Conservation (phyloP, 2,329 filamentous ascomycete genomes). For the Pestalotiopsis sp. region DNA sequence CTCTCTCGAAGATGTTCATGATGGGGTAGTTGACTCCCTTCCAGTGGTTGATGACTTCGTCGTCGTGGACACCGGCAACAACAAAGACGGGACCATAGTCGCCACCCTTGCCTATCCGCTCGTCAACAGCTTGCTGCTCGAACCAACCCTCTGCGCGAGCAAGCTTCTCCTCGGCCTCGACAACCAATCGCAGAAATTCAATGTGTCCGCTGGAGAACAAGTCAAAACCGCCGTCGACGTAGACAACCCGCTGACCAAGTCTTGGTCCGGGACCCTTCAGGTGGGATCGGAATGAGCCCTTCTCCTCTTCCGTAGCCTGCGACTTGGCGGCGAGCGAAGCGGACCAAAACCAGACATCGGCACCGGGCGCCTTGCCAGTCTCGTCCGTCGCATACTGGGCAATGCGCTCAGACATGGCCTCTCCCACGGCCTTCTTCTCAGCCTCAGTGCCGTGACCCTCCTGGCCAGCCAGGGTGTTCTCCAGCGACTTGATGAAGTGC, state of each 20-base stretch:
- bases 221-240: slow-evolving; percentile 96
- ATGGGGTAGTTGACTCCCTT: slow-evolving; percentile 99
- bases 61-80: slow-evolving; percentile 92
- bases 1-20: slow-evolving; percentile 98
- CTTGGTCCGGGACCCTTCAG: slow-evolving; percentile 72
- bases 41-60: slow-evolving; percentile 93
- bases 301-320: slow-evolving; percentile 54
- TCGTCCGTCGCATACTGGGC: slow-evolving; percentile 86
- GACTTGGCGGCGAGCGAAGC: slow-evolving; percentile 52
- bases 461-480: slow-evolving; percentile 66
- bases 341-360: slow-evolving; percentile 84
- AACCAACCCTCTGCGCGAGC: slow-evolving; percentile 76
- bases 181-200: slow-evolving; percentile 83
- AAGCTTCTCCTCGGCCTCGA: slow-evolving; percentile 70
- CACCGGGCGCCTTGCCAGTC: slow-evolving; percentile 75
- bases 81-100: slow-evolving; percentile 85
- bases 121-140: slow-evolving; percentile 61
- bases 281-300: slow-evolving; percentile 67
- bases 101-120: slow-evolving; percentile 66
- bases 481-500: slow-evolving; percentile 86
- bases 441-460: slow-evolving; percentile 71
- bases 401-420: slow-evolving; percentile 76
- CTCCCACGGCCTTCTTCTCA: slow-evolving; percentile 66
- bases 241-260: slow-evolving; percentile 83
- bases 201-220: slow-evolving; percentile 97